Base-by-base conservation (phyloP, 2,329 filamentous ascomycete species). In the Tolypocladium guangdongense region DNA sequence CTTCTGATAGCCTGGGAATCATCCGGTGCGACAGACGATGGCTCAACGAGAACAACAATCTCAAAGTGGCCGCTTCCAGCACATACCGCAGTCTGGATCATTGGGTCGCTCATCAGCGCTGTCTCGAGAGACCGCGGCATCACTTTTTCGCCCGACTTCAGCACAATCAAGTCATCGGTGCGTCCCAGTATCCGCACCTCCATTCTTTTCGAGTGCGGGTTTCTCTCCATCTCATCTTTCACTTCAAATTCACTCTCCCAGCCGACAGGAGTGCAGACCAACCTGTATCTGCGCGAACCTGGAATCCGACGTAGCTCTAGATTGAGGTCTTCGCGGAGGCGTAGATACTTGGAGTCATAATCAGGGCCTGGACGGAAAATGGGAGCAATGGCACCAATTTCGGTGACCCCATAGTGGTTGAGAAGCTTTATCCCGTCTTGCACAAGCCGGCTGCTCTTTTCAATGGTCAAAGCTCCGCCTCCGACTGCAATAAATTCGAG, bases 361-460 rank as follows among this genome's bases (percentile, higher is more conserved):
- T 62, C 60, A 1, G 56, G 45, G 1, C 50, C 51, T 0, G 66
- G 66, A 16, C 54, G 35, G 54, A 69, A 69, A 8, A 68, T 64
- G 0, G 62, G 64, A 2, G 66, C 62, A 20, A 70, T 53, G 2
- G 65, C 60, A 0, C 68, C 67, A 7, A 64, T 61, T 50, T 70
- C 68, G 0, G 67, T 70, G 3, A 63, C 61, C 5, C 68, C 68
- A 46, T 64, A 69, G 52, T 67, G 65, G 52, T 68, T 68, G 30
- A 70, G 54, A 0, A 70, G 48, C 22, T 59, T 64, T 12, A 68
- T 57, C 1, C 56, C 53, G 12, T 56, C 52, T 1, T 53, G 43
- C 6, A 51, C 54, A 8, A 69, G 54, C 6, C 18, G 50, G 1
- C 52, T 50, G 8, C 60, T 64, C 22, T 60, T 57, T 3, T 54